Conservation (phyloP, 2,329 filamentous ascomycete genomes). For the Fusarium ambrosium region DNA sequence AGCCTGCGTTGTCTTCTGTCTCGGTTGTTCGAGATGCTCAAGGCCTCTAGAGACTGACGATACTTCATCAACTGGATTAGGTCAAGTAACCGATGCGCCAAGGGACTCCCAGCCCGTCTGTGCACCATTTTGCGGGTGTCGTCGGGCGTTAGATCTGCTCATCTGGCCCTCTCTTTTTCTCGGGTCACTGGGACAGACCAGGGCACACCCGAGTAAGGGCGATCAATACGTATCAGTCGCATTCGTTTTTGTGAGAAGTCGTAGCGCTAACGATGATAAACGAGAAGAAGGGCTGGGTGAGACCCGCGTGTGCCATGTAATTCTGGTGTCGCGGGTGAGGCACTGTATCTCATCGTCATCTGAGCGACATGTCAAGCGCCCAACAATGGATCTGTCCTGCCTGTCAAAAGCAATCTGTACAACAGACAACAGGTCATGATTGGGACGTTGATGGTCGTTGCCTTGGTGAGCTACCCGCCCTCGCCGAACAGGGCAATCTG, state of each 20-base stretch:
- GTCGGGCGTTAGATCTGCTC: constrained; percentile 41
- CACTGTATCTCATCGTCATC: constrained; percentile 6
- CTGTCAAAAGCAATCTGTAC: constrained; percentile 20
- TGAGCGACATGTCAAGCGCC: constrained; percentile 8
- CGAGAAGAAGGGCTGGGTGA: constrained; percentile 3
- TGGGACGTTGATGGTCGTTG: constrained; percentile 16
- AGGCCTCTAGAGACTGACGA: constrained; percentile 13
- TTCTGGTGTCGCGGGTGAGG: constrained; percentile 15
- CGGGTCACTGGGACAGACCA: constrained; percentile 6
- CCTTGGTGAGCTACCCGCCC: constrained; percentile 26
- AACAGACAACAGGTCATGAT: constrained; percentile 19
- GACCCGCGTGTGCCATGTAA: constrained; percentile 11
- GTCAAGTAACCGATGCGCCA: constrained; percentile 42
- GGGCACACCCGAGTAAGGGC: not conserved
- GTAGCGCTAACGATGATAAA: constrained; percentile 1
- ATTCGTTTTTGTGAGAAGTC: constrained; percentile 15
- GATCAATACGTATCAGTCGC: constrained; percentile 1
- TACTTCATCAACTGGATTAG: constrained; percentile 26
- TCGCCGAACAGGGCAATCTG: constrained; percentile 27
- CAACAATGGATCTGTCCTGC: constrained; percentile 14
- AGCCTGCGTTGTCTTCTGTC: constrained; percentile 7
- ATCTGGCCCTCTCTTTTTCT: constrained; percentile 15
- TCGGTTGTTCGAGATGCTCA: not conserved
- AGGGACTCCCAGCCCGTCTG: constrained; percentile 26
- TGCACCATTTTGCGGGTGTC: constrained; percentile 37